Conservation (phyloP, 139 green algal species). For the Marvania coccoides region DNA sequence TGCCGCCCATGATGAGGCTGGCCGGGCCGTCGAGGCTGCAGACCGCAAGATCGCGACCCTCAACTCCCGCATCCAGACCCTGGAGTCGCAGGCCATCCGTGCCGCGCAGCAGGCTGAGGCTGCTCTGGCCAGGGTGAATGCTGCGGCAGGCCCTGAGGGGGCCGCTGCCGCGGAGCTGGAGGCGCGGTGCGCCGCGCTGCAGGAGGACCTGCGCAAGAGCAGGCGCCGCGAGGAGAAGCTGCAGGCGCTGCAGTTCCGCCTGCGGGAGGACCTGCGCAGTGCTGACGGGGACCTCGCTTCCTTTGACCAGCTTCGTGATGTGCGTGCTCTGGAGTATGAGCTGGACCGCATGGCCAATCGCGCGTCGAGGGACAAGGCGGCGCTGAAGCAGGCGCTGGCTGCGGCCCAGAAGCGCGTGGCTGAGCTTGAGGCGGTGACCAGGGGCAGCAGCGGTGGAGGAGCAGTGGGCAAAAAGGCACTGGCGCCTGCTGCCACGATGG, state of each 20-base stretch:
- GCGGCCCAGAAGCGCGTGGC: not conserved
- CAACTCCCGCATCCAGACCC: conserved; percentile 13
- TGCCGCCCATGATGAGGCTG: not conserved
- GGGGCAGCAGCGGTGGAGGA: too few relatives aligned
- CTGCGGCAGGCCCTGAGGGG: too few relatives aligned
- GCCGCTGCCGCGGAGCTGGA: too few relatives aligned
- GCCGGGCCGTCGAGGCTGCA: not conserved
- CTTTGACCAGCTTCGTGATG: conserved; percentile 56
- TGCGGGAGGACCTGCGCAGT: conserved; percentile 56
- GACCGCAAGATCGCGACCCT: conserved; percentile 29
- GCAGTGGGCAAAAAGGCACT: too few relatives aligned
- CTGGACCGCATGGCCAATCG: conserved; percentile 41
- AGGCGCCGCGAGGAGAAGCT: conserved; percentile 75
- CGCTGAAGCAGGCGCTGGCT: not conserved
- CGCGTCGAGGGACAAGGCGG: conserved; percentile 16
- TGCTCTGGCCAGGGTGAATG: not conserved
- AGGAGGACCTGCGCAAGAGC: conserved; percentile 57
- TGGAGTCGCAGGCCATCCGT: conserved; percentile 17
- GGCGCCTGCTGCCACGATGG: too few relatives aligned
- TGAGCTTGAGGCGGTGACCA: not conserved
- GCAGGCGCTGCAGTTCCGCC: conserved; percentile 60
- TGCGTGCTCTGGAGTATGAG: conserved; percentile 56
- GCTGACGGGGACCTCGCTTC: conserved; percentile 15
- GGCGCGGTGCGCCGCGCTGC: conserved; percentile 22
- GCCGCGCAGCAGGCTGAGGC: conserved; percentile 10